Evolutionary conservation across 257 asterid genomes (phyloP).

Genomic region (Nicotiana otophora): DNA sequence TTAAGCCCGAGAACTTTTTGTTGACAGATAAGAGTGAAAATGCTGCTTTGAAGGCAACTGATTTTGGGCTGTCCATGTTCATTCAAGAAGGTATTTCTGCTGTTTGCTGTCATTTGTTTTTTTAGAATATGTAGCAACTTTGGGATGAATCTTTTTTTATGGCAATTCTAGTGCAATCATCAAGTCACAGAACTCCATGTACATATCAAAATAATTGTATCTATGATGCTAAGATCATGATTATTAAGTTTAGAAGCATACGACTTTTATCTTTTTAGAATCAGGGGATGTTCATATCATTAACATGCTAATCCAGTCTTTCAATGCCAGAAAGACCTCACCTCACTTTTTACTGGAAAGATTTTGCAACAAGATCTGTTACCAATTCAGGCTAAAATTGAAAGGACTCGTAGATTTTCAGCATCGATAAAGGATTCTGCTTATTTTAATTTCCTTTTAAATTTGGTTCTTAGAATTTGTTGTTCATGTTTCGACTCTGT

Average conservation of each 20-base stretch:
- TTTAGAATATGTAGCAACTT: neutral
- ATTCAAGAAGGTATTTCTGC: constrained; percentile 50
- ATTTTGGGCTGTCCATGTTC: constrained; percentile 67
- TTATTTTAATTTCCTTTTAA: neutral
- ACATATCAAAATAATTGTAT: neutral
- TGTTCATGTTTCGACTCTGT: neutral
- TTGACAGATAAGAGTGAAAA: constrained; percentile 48
- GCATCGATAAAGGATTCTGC: neutral
- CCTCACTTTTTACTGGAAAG: neutral
- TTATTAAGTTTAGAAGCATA: neutral
- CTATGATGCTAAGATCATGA: neutral
- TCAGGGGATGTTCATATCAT: neutral
- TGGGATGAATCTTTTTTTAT: neutral
- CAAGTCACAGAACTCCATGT: neutral
- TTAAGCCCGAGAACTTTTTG: constrained; percentile 76
- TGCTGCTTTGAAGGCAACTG: constrained; percentile 64
- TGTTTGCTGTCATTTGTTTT: neutral
- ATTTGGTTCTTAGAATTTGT: neutral
- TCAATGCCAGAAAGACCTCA: neutral
- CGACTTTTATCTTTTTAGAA: neutral
- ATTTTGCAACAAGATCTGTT: neutral
- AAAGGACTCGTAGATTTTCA: neutral
- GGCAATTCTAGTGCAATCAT: neutral
- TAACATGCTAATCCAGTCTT: neutral
- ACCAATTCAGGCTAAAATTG: neutral